Evolutionary conservation across 164 flowering plant genomes (phyloP).

Genomic region (Taxillus chinensis): DNA sequence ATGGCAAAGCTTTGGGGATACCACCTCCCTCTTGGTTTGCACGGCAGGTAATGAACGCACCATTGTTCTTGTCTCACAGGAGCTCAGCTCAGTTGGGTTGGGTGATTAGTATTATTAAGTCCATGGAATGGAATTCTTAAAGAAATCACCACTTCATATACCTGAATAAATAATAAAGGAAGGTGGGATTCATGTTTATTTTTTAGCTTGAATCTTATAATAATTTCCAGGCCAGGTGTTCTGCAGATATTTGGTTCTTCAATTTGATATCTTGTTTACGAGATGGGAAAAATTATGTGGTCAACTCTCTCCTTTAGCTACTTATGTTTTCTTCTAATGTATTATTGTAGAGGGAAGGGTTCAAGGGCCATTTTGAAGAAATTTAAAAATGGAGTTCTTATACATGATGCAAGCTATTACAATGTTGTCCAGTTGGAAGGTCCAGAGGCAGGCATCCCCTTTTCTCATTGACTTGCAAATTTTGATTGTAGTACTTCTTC

Average conservation of each 20-base stretch:
- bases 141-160: too few relatives aligned
- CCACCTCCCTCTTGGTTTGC: slow-evolving; percentile 67
- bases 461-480: slow-evolving; percentile 8
- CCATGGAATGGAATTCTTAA: too few relatives aligned
- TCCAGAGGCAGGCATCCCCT: slow-evolving; percentile 54
- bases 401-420: slow-evolving; percentile 85
- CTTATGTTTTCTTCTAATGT: slow-evolving; percentile 4
- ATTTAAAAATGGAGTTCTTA: slow-evolving; percentile 41
- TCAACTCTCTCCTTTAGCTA: background rate
- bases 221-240: too few relatives aligned
- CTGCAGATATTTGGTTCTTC: too few relatives aligned
- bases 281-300: too few relatives aligned
- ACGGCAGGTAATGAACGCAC: slow-evolving; percentile 67
- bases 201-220: too few relatives aligned
- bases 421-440: slow-evolving; percentile 77
- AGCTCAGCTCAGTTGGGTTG: too few relatives aligned
- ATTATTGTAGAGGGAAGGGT: slow-evolving; percentile 65
- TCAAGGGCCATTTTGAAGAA: slow-evolving; percentile 74
- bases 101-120: too few relatives aligned
- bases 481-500: background rate
- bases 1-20: slow-evolving; percentile 86
- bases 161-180: too few relatives aligned
- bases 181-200: too few relatives aligned
- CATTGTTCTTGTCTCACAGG: background rate
- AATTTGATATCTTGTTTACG: too few relatives aligned